phyloP scores from a whole-genome alignment of 2,329 filamentous ascomycete species.

The Aspergillus jensenii region DNA sequence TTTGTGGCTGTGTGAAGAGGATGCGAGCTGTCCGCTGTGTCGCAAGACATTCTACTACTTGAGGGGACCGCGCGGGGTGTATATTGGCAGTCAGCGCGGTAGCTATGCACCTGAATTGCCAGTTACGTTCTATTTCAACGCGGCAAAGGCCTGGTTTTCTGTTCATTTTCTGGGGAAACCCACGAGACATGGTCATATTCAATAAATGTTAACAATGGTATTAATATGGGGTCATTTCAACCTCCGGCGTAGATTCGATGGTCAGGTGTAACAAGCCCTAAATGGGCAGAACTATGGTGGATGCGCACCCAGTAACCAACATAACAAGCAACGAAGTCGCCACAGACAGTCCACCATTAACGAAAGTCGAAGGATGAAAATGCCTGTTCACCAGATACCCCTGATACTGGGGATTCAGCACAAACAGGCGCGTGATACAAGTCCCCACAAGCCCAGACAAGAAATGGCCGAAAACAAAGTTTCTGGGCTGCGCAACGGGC shows the following conservation, averaged over 20 bases:
- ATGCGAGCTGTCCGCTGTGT: background rate
- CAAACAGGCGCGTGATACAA: conserved; percentile 33
- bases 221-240: too few relatives aligned
- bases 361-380: conserved; percentile 20
- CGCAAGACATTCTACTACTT: background rate
- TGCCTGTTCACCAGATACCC: conserved; percentile 14
- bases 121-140: background rate
- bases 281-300: too few relatives aligned
- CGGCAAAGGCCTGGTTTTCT: background rate
- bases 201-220: too few relatives aligned
- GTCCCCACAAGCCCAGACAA: conserved; percentile 31
- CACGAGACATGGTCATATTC: too few relatives aligned
- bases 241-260: too few relatives aligned
- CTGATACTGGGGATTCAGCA: conserved; percentile 30
- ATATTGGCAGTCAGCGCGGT: background rate
- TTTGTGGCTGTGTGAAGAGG: background rate
- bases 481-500: conserved; percentile 34
- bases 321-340: conserved; percentile 30
- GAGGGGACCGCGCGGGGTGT: background rate
- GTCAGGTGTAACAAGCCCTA: too few relatives aligned
- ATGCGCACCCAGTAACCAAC: conserved; percentile 33
- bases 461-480: conserved; percentile 35
- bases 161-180: background rate
- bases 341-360: conserved; percentile 33
- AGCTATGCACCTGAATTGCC: background rate